phyloP scores from a whole-genome alignment of 208 protist species.

The Leishmania aethiopica region DNA sequence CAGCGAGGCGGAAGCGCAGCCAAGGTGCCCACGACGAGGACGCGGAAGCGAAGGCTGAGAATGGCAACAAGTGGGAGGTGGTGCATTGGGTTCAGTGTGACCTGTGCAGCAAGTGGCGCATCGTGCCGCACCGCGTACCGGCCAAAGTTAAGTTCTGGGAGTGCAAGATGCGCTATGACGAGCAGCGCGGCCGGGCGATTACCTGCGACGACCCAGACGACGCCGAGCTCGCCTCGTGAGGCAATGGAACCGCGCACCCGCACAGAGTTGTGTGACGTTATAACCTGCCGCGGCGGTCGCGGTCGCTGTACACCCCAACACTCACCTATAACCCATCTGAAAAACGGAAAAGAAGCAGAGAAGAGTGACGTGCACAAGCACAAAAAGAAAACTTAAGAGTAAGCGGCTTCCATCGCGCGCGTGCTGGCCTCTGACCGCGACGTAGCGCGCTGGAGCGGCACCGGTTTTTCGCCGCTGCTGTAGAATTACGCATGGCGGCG shows the following conservation, averaged over 20 bases:
- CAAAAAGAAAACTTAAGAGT: not conserved
- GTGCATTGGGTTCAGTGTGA: conserved; percentile 89
- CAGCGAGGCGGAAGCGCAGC: not conserved
- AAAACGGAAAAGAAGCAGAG: not conserved
- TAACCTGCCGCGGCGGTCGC: not conserved
- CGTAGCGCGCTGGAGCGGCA: not conserved
- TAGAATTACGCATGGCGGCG: not conserved
- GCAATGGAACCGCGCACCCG: not conserved
- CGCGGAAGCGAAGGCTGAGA: not conserved
- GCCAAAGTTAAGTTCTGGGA: conserved; percentile 49
- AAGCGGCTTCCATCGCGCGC: not conserved
- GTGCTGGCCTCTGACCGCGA: not conserved
- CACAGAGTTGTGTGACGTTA: not conserved
- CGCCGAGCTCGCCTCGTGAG: conserved; percentile 36
- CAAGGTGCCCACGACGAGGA: not conserved
- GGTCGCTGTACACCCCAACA: not conserved
- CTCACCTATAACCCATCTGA: not conserved
- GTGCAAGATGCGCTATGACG: conserved; percentile 69
- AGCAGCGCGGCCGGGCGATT: conserved; percentile 26
- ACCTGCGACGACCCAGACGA: conserved; percentile 78
- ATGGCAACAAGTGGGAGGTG: conserved; percentile 31
- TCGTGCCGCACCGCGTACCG: conserved; percentile 57
- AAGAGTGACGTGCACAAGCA: not conserved
- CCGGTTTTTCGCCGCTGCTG: not conserved
- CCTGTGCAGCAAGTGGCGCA: conserved; percentile 80